Evolutionary conservation across 2,329 filamentous ascomycete genomes (phyloP).

Genomic region (Trichoderma lentiforme): DNA sequence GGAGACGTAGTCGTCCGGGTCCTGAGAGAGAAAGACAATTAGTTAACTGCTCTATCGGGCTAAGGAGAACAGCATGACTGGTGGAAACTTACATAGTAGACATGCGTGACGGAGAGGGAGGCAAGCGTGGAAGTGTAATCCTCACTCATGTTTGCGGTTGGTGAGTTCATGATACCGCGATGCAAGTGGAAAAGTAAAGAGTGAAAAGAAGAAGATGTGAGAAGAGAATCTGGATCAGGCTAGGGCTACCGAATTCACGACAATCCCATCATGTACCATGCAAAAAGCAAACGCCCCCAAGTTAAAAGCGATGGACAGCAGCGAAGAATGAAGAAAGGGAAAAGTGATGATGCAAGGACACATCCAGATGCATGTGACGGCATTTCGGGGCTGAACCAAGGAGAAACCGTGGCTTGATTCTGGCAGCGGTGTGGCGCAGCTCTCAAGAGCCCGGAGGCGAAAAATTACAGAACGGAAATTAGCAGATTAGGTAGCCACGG

Average conservation of each 20-base stretch:
- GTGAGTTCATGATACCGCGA: not conserved
- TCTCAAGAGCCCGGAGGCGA: not conserved
- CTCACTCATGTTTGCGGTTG: slow-evolving; percentile 25
- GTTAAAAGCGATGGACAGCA: not conserved
- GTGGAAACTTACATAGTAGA: slow-evolving; percentile 73
- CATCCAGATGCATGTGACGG: slow-evolving; percentile 6
- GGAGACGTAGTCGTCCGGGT: slow-evolving; percentile 80
- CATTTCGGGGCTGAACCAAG: not conserved
- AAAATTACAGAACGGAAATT: not conserved
- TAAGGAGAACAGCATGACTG: not conserved
- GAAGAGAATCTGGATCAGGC: not conserved
- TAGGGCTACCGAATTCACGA: not conserved
- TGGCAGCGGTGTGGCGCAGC: not conserved
- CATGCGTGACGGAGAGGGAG: slow-evolving; percentile 90
- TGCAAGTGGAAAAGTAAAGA: not conserved
- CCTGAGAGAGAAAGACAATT: slow-evolving; percentile 46
- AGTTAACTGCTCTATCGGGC: not conserved
- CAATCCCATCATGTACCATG: not conserved
- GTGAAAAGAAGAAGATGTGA: not conserved
- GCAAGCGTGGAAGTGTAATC: slow-evolving; percentile 59
- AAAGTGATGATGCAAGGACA: not conserved
- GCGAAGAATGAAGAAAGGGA: not conserved
- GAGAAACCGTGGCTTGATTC: slow-evolving; percentile 6
- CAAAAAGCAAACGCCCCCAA: not conserved
- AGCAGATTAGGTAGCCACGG: not conserved